These are phyloP conservation scores for Monilinia aucupariae DNA, from an alignment of 2,329 filamentous ascomycete genomes.

Conservation along the genomic window DNA sequence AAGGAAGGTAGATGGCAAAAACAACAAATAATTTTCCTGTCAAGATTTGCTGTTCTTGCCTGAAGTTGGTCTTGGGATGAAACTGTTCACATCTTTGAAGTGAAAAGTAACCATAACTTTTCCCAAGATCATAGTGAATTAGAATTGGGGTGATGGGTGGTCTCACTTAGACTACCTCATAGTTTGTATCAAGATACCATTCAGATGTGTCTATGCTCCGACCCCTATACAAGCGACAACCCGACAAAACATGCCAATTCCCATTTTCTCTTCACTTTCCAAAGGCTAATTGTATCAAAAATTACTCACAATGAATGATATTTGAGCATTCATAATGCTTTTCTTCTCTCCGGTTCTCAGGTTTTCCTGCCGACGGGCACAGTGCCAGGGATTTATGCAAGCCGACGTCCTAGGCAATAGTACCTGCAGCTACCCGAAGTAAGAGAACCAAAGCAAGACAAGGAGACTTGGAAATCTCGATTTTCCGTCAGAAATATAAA, in stretches of 20 bases:
- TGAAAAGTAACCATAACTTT: background rate
- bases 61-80: background rate
- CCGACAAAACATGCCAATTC: conserved; percentile 7
- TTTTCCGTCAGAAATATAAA: background rate
- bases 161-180: background rate
- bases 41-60: background rate
- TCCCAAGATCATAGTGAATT: background rate
- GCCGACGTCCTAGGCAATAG: conserved; percentile 24
- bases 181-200: conserved; percentile 4
- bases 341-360: conserved; percentile 21
- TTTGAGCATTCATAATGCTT: conserved; percentile 50
- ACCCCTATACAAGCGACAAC: conserved; percentile 12
- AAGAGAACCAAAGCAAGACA: conserved; percentile 15
- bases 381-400: conserved; percentile 30
- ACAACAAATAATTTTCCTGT: background rate
- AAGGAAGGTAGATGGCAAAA: background rate
- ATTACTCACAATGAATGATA: conserved; percentile 51
- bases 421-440: conserved; percentile 32
- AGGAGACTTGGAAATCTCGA: background rate
- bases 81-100: background rate
- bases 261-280: background rate
- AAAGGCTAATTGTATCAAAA: background rate
- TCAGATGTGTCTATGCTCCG: conserved; percentile 1
- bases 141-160: background rate
- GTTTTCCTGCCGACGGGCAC: conserved; percentile 16